Conservation (phyloP, 306 rosid genomes). For the Vigna nakashimae region DNA sequence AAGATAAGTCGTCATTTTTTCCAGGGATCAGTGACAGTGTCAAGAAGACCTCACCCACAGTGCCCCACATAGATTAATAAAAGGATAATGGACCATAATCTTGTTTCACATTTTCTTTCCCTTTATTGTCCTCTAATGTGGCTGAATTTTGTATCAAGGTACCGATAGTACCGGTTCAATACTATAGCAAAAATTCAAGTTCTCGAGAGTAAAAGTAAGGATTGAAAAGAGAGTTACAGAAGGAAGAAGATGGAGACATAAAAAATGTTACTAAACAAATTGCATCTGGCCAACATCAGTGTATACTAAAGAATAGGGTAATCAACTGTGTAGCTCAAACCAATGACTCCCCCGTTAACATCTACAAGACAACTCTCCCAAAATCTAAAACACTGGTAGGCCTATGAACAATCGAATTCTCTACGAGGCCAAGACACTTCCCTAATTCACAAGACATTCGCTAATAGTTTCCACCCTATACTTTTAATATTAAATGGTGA, state of each 20-base stretch:
- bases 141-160: constrained; percentile 9
- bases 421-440: constrained; percentile 6
- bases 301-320: not conserved
- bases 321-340: not conserved
- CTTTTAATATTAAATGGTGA: too few species aligned
- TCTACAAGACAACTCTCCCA: not conserved
- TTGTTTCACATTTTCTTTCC: not conserved
- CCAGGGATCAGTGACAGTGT: not conserved
- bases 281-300: not conserved
- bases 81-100: not conserved
- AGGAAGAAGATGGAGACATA: not conserved
- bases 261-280: not conserved
- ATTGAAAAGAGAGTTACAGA: not conserved
- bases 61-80: not conserved
- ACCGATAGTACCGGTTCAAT: not conserved
- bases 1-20: not conserved
- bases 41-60: not conserved
- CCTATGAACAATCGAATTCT: not conserved
- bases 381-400: not conserved
- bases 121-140: not conserved
- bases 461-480: constrained; percentile 16
- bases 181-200: not conserved
- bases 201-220: not conserved
- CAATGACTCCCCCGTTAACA: constrained; percentile 4
- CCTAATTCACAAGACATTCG: constrained; percentile 3